These are phyloP conservation scores for Ophiostoma populinum DNA, from an alignment of 2,329 filamentous ascomycete genomes.

Conservation along the genomic window DNA sequence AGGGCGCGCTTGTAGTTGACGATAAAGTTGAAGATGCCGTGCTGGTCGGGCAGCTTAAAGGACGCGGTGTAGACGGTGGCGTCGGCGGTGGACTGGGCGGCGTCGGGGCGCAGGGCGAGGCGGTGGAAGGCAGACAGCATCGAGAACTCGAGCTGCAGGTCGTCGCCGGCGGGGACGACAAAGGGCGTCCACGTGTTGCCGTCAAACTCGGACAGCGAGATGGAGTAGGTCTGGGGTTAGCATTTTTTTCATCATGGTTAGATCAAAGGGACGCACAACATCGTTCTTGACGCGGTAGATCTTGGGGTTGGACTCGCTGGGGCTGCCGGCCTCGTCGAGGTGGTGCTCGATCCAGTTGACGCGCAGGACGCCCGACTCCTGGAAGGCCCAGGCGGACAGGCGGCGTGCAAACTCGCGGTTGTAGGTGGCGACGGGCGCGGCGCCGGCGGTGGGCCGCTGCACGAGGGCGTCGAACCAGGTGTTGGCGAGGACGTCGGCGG, in stretches of 20 bases:
- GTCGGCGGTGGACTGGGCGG: constrained; percentile 38
- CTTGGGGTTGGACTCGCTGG: constrained; percentile 53
- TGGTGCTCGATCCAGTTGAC: constrained; percentile 73
- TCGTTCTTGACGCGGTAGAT: constrained; percentile 96
- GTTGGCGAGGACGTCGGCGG: constrained; percentile 73
- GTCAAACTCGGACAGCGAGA: constrained; percentile 74
- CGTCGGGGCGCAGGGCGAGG: constrained; percentile 43
- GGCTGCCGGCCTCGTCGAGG: constrained; percentile 35
- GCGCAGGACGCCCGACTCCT: constrained; percentile 78
- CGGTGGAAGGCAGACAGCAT: constrained; percentile 98
- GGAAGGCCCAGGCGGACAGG: constrained; percentile 87
- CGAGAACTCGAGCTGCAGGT: constrained; percentile 85
- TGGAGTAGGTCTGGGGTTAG: constrained; percentile 43
- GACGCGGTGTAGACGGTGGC: constrained; percentile 55
- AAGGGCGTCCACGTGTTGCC: constrained; percentile 64
- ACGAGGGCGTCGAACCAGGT: constrained; percentile 77
- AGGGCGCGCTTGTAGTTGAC: constrained; percentile 96
- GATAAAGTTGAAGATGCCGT: constrained; percentile 97
- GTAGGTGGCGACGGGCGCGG: constrained; percentile 39
- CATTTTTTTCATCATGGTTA: too few relatives aligned
- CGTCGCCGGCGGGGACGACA: constrained; percentile 49
- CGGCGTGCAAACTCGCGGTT: constrained; percentile 78
- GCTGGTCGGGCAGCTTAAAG: constrained; percentile 84
- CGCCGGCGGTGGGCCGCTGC: constrained; percentile 33
- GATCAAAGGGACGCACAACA: constrained; percentile 49